Percentiles rank a stretch among this genome's conserved stretches.
Conservation (phyloP, 2,329 filamentous ascomycete species). For the Cladosporium sp. region DNA sequence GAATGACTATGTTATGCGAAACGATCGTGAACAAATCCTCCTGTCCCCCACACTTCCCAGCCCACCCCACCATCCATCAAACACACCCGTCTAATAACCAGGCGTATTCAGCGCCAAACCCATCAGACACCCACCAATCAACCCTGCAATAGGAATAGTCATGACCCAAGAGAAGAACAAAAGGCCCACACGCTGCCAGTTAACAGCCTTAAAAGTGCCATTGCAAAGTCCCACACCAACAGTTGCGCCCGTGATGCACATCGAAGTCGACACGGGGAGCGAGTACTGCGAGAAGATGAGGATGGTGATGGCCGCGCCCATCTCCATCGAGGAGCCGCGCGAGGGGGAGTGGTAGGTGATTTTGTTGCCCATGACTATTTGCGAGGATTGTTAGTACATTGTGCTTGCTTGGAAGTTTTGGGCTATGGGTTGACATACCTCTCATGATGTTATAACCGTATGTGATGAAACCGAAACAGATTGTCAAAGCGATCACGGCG, state of each 20-base stretch:
- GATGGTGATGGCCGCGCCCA: conserved; percentile 58
- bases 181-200: conserved; percentile 59
- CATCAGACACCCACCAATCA: conserved; percentile 57
- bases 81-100: conserved; percentile 29
- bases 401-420: conserved; percentile 49
- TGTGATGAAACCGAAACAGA: conserved; percentile 55
- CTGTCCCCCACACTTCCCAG: too few species aligned
- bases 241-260: conserved; percentile 59
- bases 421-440: conserved; percentile 34
- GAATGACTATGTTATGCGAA: too few species aligned
- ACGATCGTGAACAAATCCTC: too few species aligned
- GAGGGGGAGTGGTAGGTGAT: conserved; percentile 56
- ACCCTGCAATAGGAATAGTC: conserved; percentile 53
- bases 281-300: conserved; percentile 59
- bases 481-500: conserved; percentile 56
- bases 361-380: conserved; percentile 52
- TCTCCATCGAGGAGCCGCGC: conserved; percentile 57
- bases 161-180: conserved; percentile 59
- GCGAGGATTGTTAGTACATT: conserved; percentile 29
- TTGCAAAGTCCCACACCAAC: conserved; percentile 60
- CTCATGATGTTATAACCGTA: conserved; percentile 64
- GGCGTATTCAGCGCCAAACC: conserved; percentile 60
- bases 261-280: conserved; percentile 60
- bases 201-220: conserved; percentile 54
- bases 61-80: too few species aligned